A percentile compares a stretch with the other conserved stretches of the same genome.
phyloP scores from a whole-genome alignment of 768 basidiomycete species.

The Lentinula sp. region DNA sequence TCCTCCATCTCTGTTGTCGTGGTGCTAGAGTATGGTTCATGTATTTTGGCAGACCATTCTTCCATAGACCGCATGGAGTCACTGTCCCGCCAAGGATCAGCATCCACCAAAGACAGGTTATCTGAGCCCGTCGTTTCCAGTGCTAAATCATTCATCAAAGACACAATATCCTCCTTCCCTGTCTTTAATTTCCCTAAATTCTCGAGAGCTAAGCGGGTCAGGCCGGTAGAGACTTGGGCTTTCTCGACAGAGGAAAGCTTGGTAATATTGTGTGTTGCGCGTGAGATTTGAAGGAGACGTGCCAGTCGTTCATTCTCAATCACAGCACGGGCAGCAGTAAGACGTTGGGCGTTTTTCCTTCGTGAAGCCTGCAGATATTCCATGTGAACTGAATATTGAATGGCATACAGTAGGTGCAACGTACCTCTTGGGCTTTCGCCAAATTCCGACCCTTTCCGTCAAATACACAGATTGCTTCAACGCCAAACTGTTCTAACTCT shows the following conservation, averaged over 20 bases:
- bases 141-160: background rate
- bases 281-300: conserved; percentile 41
- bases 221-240: background rate
- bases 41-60: background rate
- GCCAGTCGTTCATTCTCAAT: conserved; percentile 55
- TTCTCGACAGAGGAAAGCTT: background rate
- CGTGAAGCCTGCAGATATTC: conserved; percentile 41
- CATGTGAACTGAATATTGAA: background rate
- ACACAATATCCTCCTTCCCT: background rate
- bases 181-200: background rate
- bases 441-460: conserved; percentile 62
- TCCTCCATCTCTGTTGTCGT: background rate
- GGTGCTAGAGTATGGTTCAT: background rate
- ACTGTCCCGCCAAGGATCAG: background rate
- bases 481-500: conserved; percentile 51
- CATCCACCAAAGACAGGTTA: background rate
- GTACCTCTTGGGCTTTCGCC: conserved; percentile 71
- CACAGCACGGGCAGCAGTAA: conserved; percentile 43
- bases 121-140: background rate
- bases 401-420: conserved; percentile 10
- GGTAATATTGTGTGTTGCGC: conserved; percentile 29
- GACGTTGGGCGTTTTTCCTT: conserved; percentile 41
- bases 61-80: background rate
- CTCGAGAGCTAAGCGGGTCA: background rate
- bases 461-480: conserved; percentile 71